A percentile compares a stretch with the other conserved stretches of the same genome.
These are phyloP conservation scores for Scenedesmus sp. DNA, from an alignment of 163 green algal genomes.

Conservation along the genomic window DNA sequence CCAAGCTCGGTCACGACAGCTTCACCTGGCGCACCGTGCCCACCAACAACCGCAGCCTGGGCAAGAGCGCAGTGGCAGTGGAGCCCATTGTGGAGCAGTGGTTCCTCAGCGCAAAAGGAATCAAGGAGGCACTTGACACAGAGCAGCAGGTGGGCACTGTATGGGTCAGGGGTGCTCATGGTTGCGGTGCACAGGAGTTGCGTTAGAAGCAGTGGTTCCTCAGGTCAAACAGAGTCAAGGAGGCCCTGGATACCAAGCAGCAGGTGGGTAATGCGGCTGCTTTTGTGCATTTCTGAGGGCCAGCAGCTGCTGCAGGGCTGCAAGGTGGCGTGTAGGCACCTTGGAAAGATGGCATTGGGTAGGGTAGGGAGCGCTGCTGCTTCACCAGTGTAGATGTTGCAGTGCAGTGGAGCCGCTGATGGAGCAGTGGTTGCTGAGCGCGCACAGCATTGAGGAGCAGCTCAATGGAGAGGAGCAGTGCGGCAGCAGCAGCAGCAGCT, in stretches of 20 bases:
- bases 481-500: too few species aligned
- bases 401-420: too few species aligned
- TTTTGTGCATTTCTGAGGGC: too few species aligned
- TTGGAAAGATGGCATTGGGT: too few species aligned
- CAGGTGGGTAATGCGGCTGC: too few species aligned
- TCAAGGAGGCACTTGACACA: slow-evolving; percentile 48
- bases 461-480: too few species aligned
- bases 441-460: too few species aligned
- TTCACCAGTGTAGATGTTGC: too few species aligned
- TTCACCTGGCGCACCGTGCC: slow-evolving; percentile 88
- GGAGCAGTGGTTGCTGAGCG: too few species aligned
- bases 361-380: too few species aligned
- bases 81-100: slow-evolving; percentile 94
- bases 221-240: not conserved
- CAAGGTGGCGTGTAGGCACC: too few species aligned
- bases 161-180: not conserved
- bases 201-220: not conserved
- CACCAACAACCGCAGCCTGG: slow-evolving; percentile 86
- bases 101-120: slow-evolving; percentile 54
- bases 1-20: slow-evolving; percentile 77
- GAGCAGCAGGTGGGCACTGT: slow-evolving; percentile 68
- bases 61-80: slow-evolving; percentile 78
- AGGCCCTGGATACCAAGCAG: not conserved
- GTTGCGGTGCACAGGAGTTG: not conserved
- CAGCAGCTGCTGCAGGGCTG: too few species aligned